Conservation (phyloP, 2,329 filamentous ascomycete species). For the Podosphaera xanthii region DNA sequence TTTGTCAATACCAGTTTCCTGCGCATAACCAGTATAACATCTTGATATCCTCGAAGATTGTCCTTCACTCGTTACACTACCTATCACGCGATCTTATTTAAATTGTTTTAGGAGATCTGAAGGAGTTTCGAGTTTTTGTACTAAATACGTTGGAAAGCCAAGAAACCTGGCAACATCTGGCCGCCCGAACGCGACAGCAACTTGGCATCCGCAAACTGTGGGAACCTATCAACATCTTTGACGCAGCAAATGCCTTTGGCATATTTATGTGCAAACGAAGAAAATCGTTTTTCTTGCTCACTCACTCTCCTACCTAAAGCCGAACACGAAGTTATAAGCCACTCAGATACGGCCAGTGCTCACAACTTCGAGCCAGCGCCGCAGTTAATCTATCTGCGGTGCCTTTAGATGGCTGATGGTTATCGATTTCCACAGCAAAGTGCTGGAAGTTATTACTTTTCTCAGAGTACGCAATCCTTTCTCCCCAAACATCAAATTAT, state of each 20-base stretch:
- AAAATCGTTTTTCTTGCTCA: constrained; percentile 13
- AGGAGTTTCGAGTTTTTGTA: not conserved
- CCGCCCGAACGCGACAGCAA: constrained; percentile 1
- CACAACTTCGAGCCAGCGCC: constrained; percentile 9
- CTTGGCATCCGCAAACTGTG: not conserved
- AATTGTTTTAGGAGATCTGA: not conserved
- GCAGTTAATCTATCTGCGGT: constrained; percentile 9
- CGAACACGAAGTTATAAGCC: constrained; percentile 1
- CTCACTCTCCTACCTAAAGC: constrained; percentile 12
- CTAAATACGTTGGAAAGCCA: not conserved
- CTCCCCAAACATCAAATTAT: constrained; percentile 23
- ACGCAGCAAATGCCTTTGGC: constrained; percentile 10
- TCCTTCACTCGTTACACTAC: not conserved
- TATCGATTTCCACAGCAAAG: constrained; percentile 37
- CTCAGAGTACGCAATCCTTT: constrained; percentile 19
- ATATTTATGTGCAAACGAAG: constrained; percentile 17
- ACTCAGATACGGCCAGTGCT: constrained; percentile 8
- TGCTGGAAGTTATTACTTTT: constrained; percentile 34
- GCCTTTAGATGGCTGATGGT: constrained; percentile 45
- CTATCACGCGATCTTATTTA: not conserved
- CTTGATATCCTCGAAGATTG: not conserved
- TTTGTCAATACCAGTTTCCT: not conserved
- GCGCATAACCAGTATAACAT: not conserved
- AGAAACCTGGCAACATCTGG: not conserved
- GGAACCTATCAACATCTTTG: constrained; percentile 7